Evolutionary conservation across 2,329 filamentous ascomycete species (phyloP), one percentile per base, ranked within the genome.

Genomic region (Raffaelea ambrosiae): DNA sequence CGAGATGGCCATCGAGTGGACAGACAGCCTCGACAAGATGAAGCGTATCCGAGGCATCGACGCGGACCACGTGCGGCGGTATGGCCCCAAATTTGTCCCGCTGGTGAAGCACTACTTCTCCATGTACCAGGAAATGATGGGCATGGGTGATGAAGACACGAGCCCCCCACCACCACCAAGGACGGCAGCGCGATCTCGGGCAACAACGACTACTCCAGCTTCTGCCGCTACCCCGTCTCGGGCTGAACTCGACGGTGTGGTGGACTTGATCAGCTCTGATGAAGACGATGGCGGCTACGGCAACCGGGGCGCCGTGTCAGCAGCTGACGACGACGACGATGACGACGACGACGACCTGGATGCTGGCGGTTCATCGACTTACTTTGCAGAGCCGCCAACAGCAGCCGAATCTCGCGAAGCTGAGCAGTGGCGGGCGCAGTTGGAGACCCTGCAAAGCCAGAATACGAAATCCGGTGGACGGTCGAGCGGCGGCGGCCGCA

Each of bases 1-100:
- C 33, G 76, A 84, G 55, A 90, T 93, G 84, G 83, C 78, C 13
- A 78, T 88, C 44, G 65, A 71, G 31, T 84, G 85, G 71, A 86
- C 85, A 1, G 71, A 68, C 8, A 78, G 71, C 9, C 57, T 79
- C 10, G 73, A 77, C 16, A 68, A 79, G 49, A 85, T 93, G 79
- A 67, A 65, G 29, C 63, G 64, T 9, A 84, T 91, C 43, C 72
- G 73, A 0, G 77, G 74, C 10, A 83, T 90, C 49, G 74, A 83
- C 47, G 53, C 61, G 1, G 76, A 80, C 22, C 83, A 80, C 58
- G 82, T 88, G 21, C 60, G 70, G 40, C 67, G 69, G 2, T 80
- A 82, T 58, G 86, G 86, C 8, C 66, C 64, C 31, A 71, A 69
- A 46, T 79, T 91, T 52, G 60, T 86, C 35, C 68, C 71, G 1